phyloP scores from a whole-genome alignment of 371 early-diverging fungal genomes.

The Mortierella sp. region DNA sequence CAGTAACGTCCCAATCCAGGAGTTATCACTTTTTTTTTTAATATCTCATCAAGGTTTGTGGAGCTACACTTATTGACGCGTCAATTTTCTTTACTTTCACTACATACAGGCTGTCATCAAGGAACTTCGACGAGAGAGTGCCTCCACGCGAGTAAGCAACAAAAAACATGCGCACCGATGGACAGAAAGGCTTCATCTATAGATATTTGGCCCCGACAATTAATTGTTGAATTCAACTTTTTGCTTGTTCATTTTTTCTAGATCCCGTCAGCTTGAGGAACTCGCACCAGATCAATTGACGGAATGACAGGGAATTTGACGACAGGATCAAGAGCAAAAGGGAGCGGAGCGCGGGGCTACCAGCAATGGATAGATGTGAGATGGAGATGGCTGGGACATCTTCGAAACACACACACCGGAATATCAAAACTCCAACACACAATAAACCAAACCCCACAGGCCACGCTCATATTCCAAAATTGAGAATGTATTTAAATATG shows the following conservation, averaged over 20 bases:
- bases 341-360: neutral
- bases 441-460: neutral
- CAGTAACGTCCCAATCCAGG: constrained; percentile 60
- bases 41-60: neutral
- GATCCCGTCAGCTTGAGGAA: neutral
- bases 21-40: neutral
- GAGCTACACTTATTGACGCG: neutral
- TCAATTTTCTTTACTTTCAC: neutral
- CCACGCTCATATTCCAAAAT: neutral
- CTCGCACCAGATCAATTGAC: no score
- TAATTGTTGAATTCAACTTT: neutral
- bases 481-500: neutral
- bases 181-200: neutral
- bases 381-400: constrained; percentile 9
- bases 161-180: neutral
- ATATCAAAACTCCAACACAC: neutral
- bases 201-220: neutral
- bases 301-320: neutral
- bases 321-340: neutral
- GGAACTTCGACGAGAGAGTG: constrained; percentile 72
- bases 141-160: constrained; percentile 26
- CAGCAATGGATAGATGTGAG: neutral
- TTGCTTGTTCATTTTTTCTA: neutral
- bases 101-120: constrained; percentile 70
- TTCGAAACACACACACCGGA: neutral